Base-by-base conservation (phyloP, 2,329 filamentous ascomycete genomes). In the Meredithiella fracta region DNA sequence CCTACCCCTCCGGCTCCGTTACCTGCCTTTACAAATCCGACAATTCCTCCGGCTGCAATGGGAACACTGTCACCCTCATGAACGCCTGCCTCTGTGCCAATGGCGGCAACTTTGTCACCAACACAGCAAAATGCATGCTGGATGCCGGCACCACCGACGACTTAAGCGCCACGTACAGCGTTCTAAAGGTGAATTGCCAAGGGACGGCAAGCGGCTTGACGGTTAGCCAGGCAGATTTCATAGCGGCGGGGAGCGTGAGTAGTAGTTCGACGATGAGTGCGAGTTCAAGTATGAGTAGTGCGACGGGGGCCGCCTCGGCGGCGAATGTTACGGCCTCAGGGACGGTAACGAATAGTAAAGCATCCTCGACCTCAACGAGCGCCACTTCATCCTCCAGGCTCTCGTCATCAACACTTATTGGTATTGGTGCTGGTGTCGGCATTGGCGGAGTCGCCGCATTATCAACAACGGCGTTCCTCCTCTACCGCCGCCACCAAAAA, bases 31-130 rank as follows among this genome's bases (percentile, higher is more conserved):
- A 68, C 60, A 51, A 66, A 15, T 66, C 73, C 3, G 68, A 73
- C 29, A 62, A 66, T 50, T 31, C 58, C 20, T 70, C 69, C 15
- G 61, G 63, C 3, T 79, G 76, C 64, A 64, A 65, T 3, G 70
- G 70, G 17, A 62, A 62, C 20, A 69, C 68, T 0, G 66, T 68
- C 2, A 47, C 61, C 0, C 64, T 68, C 29, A 65, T 76, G 59
- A 78, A 78, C 60, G 54, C 62, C 1, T 79, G 76, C 54, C 67
- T 78, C 1, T 79, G 76, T 62, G 63, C 64, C 59, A 76, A 78
- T 59, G 65, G 67, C 31, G 71, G 71, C 55, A 66, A 70, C 60
- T 79, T 78, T 62, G 65, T 78, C 59, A 71, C 69, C 20, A 67
- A 68, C 34, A 62, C 72, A 1, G 76, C 75, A 2, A 60, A 59